Evolutionary conservation across 2,329 filamentous ascomycete species (phyloP).

Genomic region (Trichoderma afroharzianum): DNA sequence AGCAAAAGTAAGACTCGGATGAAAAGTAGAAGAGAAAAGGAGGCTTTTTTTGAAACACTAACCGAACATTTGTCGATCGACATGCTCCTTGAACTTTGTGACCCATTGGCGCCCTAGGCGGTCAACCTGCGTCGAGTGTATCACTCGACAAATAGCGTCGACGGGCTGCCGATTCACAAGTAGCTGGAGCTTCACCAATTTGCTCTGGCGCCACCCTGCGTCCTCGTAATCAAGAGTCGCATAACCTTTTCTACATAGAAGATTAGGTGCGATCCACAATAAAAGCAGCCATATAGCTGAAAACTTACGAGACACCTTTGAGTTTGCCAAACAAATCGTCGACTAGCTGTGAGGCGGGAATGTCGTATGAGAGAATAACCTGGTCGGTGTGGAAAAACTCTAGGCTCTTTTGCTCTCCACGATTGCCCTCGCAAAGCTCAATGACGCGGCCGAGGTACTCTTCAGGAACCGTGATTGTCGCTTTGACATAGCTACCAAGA

Average conservation of each 20-base stretch:
- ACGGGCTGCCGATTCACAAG: constrained; percentile 92
- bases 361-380: constrained; percentile 88
- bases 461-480: constrained; percentile 86
- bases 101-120: constrained; percentile 85
- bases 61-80: constrained; percentile 90
- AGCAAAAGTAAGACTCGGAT: not conserved
- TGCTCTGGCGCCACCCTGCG: constrained; percentile 75
- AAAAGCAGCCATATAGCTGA: not conserved
- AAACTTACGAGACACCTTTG: constrained; percentile 70
- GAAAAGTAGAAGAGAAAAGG: constrained; percentile 7
- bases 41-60: not conserved
- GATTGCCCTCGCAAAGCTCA: constrained; percentile 86
- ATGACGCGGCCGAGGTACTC: constrained; percentile 94
- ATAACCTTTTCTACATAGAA: constrained; percentile 66
- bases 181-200: constrained; percentile 84
- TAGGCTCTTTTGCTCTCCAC: constrained; percentile 81
- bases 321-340: constrained; percentile 97
- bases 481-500: constrained; percentile 58
- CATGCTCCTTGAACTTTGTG: constrained; percentile 92
- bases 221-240: constrained; percentile 97
- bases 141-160: constrained; percentile 87
- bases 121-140: constrained; percentile 78
- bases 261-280: not conserved
- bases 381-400: constrained; percentile 90
- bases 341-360: constrained; percentile 85